These are phyloP conservation scores for Prunus mongolica DNA, from an alignment of 306 rosid genomes.

Conservation along the genomic window DNA sequence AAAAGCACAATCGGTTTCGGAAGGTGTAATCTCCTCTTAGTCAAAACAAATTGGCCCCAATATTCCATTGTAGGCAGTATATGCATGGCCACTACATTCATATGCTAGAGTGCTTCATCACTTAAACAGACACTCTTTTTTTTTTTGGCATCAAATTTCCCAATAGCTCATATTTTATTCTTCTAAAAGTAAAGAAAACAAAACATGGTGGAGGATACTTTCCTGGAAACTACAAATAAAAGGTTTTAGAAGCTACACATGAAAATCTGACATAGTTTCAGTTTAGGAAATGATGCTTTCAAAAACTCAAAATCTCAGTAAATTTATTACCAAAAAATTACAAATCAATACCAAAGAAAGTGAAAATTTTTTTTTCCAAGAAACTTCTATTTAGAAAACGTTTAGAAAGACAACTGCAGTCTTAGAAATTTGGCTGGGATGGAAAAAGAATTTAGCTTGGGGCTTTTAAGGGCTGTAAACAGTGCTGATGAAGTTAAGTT, in stretches of 20 bases:
- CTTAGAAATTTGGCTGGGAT: not conserved
- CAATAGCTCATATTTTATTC: not conserved
- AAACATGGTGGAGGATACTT: not conserved
- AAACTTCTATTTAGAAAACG: not conserved
- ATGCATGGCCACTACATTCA: not conserved
- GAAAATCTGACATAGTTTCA: not conserved
- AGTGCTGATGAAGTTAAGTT: not conserved
- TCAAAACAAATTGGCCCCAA: not conserved
- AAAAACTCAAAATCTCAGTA: not conserved
- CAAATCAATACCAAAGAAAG: not conserved
- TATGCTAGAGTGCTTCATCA: no score
- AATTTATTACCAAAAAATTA: not conserved
- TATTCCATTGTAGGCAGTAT: not conserved
- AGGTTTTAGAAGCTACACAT: not conserved
- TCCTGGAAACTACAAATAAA: not conserved
- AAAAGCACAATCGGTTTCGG: not conserved
- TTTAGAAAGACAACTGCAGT: not conserved
- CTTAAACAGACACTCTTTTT: not conserved
- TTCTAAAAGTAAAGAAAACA: not conserved
- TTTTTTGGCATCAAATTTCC: not conserved
- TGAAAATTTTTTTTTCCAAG: not conserved
- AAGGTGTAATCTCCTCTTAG: not conserved
- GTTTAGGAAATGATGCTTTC: not conserved
- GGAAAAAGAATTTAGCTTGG: not conserved
- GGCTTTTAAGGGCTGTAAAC: not conserved